These are phyloP conservation scores for Talaromyces sp. DNA, from an alignment of 2,329 filamentous ascomycete species.

Conservation along the genomic window DNA sequence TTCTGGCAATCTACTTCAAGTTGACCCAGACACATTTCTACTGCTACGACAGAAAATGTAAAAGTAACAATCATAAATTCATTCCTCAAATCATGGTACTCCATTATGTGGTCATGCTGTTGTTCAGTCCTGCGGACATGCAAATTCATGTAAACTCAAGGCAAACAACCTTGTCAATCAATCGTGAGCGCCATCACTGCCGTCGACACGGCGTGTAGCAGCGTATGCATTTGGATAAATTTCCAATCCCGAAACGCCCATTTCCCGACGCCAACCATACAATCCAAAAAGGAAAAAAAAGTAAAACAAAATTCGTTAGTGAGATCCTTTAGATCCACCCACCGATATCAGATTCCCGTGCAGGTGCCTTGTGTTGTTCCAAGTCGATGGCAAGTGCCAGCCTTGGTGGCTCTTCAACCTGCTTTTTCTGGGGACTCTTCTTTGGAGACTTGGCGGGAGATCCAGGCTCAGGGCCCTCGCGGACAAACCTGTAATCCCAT, in stretches of 20 bases:
- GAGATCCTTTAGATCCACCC: constrained; percentile 32
- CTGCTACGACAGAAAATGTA: background rate
- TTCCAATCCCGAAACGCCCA: constrained; percentile 8
- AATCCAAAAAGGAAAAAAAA: constrained; percentile 10
- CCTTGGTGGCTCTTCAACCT: constrained; percentile 50
- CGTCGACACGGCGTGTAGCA: background rate
- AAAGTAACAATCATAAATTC: constrained; percentile 4
- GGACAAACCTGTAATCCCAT: constrained; percentile 78
- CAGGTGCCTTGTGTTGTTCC: constrained; percentile 16
- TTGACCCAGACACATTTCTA: background rate
- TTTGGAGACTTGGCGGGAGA: constrained; percentile 44
- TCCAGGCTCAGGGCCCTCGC: constrained; percentile 45
- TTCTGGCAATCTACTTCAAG: background rate
- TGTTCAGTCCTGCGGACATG: constrained; percentile 8
- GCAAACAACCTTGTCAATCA: background rate
- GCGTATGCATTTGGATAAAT: constrained; percentile 5
- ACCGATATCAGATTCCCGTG: constrained; percentile 22
- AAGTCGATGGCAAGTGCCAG: constrained; percentile 47
- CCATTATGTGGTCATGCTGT: constrained; percentile 11
- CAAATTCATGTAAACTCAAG: constrained; percentile 3
- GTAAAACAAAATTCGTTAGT: constrained; percentile 8
- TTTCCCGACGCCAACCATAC: constrained; percentile 8
- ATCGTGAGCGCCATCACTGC: background rate
- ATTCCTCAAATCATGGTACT: constrained; percentile 12
- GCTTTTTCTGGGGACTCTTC: constrained; percentile 44